Base-by-base conservation (phyloP, 2,329 filamentous ascomycete species). In the Phaeosphaeriaceae sp. region DNA sequence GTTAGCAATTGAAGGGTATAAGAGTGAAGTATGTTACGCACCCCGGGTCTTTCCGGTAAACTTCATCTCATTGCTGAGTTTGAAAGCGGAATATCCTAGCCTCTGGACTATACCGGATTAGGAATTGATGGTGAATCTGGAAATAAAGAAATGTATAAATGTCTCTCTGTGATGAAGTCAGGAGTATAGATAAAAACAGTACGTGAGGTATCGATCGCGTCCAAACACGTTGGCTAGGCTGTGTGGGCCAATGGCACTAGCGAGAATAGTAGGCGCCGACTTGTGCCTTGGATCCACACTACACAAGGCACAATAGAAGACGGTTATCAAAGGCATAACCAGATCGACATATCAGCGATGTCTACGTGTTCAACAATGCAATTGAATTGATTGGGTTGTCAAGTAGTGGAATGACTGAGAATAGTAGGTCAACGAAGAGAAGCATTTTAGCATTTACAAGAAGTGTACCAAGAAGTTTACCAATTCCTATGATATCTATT, bases 41-140 rank as follows among this genome's bases (percentile, higher is more conserved):
- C 25, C 61, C 53, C 58, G 61, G 61, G 56, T 54, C 58, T 56
- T 58, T 46, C 54, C 56, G 61, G 58, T 36, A 15, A 27, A 52
- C 45, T 54, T 47, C 47, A 19, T 46, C 48, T 24, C 27, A 24
- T 36, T 51, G 45, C 40, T 20, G 42, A 36, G 55, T 19, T 2
- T 64, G 61, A 61, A 61, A 64, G 56, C 61, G 55, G 52, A 45
- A 59, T 54, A 63, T 63, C 58, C 56, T 63, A 63, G 50, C 61
- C 61, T 31, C 56, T 60, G 53, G 61, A 64, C 61, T 54, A 61
- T 54, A 57, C 50, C 53, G 58, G 61, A 64, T 36, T 7, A 3
- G 31, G 50, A 31, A 48, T 36, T 57, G 25, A 36, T 52, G 41
- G 44, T 50, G 48, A 20, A 22, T 27, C n/a, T 7, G 7, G 2